These are phyloP conservation scores for Eruca vesicaria DNA, from an alignment of 441 rosid species.

Conservation along the genomic window DNA sequence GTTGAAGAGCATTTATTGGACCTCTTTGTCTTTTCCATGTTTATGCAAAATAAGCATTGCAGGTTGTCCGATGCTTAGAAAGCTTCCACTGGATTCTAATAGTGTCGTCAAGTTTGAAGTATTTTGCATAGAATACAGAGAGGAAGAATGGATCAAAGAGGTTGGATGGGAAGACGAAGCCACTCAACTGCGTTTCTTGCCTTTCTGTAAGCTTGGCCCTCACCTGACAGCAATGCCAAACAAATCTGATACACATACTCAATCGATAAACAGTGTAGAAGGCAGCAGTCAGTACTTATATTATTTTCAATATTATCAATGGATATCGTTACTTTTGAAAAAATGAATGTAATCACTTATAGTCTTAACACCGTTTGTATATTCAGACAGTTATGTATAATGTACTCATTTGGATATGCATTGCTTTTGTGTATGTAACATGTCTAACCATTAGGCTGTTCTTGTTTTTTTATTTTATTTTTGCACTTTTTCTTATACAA, in stretches of 20 bases:
- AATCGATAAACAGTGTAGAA: background rate
- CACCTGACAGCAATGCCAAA: background rate
- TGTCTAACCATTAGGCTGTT: no score
- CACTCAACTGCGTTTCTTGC: background rate
- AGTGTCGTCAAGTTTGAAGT: background rate
- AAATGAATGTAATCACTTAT: no score
- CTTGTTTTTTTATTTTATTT: no score
- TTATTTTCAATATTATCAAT: background rate
- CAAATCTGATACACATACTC: background rate
- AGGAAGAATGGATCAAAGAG: background rate
- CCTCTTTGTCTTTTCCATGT: background rate
- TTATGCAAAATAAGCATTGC: background rate
- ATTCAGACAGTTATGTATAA: no score
- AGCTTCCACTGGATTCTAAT: background rate
- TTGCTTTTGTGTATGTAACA: no score
- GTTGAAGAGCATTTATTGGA: background rate
- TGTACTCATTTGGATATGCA: no score
- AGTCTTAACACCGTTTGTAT: no score
- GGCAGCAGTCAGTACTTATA: background rate
- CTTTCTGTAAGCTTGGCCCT: background rate
- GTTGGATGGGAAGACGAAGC: background rate
- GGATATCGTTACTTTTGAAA: no score
- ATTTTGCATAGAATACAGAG: background rate
- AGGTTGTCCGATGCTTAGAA: background rate
- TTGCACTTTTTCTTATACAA: no score